A percentile compares a stretch with the other conserved stretches of the same genome.
Evolutionary conservation across 345 rosid species (phyloP).

Genomic region (Rhodomyrtus tomentosa): DNA sequence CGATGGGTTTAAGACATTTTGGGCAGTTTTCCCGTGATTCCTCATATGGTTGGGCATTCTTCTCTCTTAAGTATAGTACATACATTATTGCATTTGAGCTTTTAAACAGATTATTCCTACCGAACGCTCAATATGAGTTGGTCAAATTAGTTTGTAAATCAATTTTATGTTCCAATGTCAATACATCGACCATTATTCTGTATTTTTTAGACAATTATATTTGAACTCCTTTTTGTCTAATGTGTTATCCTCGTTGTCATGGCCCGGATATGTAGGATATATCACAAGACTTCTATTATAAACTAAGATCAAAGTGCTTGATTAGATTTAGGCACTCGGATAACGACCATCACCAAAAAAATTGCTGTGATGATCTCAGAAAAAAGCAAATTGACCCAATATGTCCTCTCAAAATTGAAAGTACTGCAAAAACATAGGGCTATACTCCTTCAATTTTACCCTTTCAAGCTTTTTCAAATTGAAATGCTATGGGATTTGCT

Average conservation of each 20-base stretch:
- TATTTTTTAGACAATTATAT: background rate
- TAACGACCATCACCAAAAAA: background rate
- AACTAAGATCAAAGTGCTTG: background rate
- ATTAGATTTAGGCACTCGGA: background rate
- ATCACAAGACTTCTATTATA: background rate
- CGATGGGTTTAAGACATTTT: background rate
- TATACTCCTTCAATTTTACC: background rate
- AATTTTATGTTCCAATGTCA: background rate
- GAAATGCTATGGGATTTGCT: background rate
- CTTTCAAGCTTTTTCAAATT: too few species aligned
- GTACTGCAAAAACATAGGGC: background rate
- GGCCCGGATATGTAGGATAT: background rate
- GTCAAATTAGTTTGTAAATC: background rate
- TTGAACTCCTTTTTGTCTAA: background rate
- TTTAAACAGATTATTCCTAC: too few species aligned
- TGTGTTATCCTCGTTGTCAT: background rate
- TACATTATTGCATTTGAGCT: background rate
- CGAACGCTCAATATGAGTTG: background rate
- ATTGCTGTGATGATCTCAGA: background rate
- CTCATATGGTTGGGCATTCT: background rate
- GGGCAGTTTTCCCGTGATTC: background rate
- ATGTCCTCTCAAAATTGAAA: background rate
- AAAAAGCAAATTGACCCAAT: background rate
- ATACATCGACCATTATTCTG: background rate
- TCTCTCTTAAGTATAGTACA: background rate